Evolutionary conservation across 225 moss, liverwort and hornwort genomes (phyloP), one percentile per base, ranked within the genome.

Genomic region (Bryoerythrophyllum caledonicum): DNA sequence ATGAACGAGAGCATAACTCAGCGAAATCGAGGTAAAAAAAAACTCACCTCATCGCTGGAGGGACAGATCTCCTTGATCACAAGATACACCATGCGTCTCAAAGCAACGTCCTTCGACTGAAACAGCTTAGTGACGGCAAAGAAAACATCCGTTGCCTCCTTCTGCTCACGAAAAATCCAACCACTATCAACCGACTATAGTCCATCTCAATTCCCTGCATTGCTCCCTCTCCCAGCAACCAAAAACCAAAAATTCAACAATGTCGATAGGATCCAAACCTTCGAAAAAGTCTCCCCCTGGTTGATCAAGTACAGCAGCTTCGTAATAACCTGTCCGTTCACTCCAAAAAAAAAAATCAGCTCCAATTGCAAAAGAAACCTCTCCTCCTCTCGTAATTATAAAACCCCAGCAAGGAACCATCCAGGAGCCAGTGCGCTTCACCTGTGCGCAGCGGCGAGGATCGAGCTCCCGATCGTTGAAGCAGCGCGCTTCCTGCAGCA

Each of bases 291-390:
- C 81, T 91, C 91, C 9, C 93, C 93, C 73, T 96, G 95, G 66
- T 96, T 93, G 72, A 91, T 87, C 70, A 96, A 85, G 87, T 96
- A 93, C 54, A 96, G 77, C 63, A 96, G 87, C 84, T 93, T 95
- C 28, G 93, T 95, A 67, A 93, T 95, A 38, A 95, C 93, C 95
- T 95, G 88, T 62, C 65, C 74, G 71, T 62, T 71, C 15, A n/a
- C 51, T 3, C 12, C 43, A 12, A 43, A 43, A 2, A 13, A 43
- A 43, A 43, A 43, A 43, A 13, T 43, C 43, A 43, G 43, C 43
- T 43, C 43, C 43, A 43, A 43, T 13, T 43, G 13, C 43, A 43
- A 43, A 43, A 34, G 5, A 14, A 43, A 43, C 11, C 40, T 40
- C 40, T 40, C 40, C 40, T 10, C 40, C 10, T 40, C 1, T 11